phyloP scores from a whole-genome alignment of 1,139 yeast species.

The Hemisphaericaspora subhashii region DNA sequence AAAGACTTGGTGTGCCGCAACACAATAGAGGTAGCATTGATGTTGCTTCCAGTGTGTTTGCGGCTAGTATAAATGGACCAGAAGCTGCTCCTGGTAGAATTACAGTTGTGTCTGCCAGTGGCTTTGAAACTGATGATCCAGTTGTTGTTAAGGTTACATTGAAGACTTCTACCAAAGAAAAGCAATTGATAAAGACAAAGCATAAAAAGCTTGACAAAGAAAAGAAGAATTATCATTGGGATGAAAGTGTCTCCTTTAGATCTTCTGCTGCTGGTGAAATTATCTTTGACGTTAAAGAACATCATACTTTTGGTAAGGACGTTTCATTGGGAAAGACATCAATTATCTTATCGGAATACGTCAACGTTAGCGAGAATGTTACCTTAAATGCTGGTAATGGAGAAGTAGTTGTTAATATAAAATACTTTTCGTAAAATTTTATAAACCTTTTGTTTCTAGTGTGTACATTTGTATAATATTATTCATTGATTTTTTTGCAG shows the following conservation, averaged over 20 bases:
- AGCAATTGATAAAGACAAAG: slow-evolving; percentile 67
- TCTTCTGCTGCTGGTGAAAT: slow-evolving; percentile 62
- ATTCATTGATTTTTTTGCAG: neutral
- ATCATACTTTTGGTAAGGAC: slow-evolving; percentile 74
- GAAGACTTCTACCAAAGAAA: slow-evolving; percentile 52
- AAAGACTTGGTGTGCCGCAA: slow-evolving; percentile 16
- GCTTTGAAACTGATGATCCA: slow-evolving; percentile 24
- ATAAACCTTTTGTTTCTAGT: neutral
- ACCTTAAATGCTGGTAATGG: slow-evolving; percentile 31
- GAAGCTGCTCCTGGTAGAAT: slow-evolving; percentile 55
- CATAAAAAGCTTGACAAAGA: slow-evolving; percentile 50
- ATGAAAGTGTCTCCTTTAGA: slow-evolving; percentile 68
- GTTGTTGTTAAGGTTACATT: slow-evolving; percentile 55
- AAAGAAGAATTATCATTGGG: slow-evolving; percentile 51
- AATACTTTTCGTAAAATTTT: slow-evolving; percentile 18
- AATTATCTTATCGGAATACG: slow-evolving; percentile 38
- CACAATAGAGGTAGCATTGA: slow-evolving; percentile 7
- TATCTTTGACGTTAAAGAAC: slow-evolving; percentile 60
- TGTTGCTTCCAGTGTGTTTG: slow-evolving; percentile 35
- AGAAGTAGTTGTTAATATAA: slow-evolving; percentile 29
- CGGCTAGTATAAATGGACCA: slow-evolving; percentile 37
- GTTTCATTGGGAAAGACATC: slow-evolving; percentile 60
- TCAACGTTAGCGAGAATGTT: slow-evolving; percentile 33
- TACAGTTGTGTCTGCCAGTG: slow-evolving; percentile 45
- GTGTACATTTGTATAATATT: neutral